Base-by-base conservation (phyloP, 345 rosid genomes). In the Boechera divaricarpa region DNA sequence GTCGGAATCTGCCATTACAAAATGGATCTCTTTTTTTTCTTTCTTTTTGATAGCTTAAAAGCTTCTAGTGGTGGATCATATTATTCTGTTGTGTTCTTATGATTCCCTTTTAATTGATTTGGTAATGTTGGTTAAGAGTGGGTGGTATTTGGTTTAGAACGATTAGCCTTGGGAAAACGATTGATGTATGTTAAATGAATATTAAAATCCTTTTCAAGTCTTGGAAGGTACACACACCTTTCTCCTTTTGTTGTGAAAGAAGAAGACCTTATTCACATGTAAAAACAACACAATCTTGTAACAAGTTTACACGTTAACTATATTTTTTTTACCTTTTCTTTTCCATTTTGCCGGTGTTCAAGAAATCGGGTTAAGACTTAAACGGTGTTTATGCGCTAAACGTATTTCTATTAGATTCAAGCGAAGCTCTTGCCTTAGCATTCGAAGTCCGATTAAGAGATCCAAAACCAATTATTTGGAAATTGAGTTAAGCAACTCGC, bases 111-210 rank as follows among this genome's bases (percentile, higher is more conserved):
- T 45, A 66, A 35, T 76, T 63, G 59, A 21, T 69, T 29, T 53
- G 53, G 16, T 72, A 62, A 48, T 72, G 72, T 10, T 31, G 69
- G 58, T 72, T 66, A 58, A 78, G 77, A 58, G 73, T 72, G 73
- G 77, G 68, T 78, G 77, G 51, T 15, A 42, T 72, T 72, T 78
- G 77, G 77, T 72, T 72, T 38, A 65, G 68, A 72, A 72, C 9
- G 67, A 70, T 70, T 54, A 35, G 71, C 32, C 26, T 26, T 45
- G 11, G 18, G 75, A 77, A 69, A 77, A 63, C 28, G 72, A 56
- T 35, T 2, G 8, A 5, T 77, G 18, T n/a, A 9, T 36, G n/a
- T 54, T 44, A 12, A 69, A 10, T 69, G 39, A 49, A 36, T 60
- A 41, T 32, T 31, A 2, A 24, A 44, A 32, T 31, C 42, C 5